These are phyloP conservation scores for Alternaria gaisen DNA, from an alignment of 2,329 filamentous ascomycete genomes.

Conservation along the genomic window DNA sequence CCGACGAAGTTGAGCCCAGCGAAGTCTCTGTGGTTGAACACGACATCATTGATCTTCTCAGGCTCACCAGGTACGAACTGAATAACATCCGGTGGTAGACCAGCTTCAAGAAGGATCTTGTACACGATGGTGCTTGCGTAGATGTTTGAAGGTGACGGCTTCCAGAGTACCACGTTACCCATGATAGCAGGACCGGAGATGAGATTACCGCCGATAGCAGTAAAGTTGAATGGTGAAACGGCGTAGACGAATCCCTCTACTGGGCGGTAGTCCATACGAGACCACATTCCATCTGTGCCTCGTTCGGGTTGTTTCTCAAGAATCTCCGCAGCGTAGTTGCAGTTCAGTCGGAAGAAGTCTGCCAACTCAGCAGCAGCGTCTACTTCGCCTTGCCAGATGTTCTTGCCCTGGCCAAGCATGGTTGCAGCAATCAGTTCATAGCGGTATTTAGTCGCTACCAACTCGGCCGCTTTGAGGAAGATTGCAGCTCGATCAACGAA, in stretches of 20 bases:
- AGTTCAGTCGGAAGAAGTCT: conserved; percentile 91
- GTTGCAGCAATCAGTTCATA: conserved; percentile 95
- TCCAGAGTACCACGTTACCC: conserved; percentile 95
- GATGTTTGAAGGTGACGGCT: conserved; percentile 85
- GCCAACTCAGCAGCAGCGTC: conserved; percentile 89
- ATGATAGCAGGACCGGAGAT: conserved; percentile 82
- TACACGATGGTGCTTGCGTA: conserved; percentile 88
- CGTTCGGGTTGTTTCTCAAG: conserved; percentile 85
- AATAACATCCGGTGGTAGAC: conserved; percentile 84
- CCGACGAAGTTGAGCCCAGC: conserved; percentile 93
- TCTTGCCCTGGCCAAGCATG: conserved; percentile 96
- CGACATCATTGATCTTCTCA: conserved; percentile 78
- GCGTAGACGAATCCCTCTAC: conserved; percentile 95
- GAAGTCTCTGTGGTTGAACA: conserved; percentile 79
- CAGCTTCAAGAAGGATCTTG: conserved; percentile 89
- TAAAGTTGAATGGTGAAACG: conserved; percentile 95
- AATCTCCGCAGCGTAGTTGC: conserved; percentile 88
- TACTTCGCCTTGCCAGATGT: conserved; percentile 97
- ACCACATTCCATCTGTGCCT: conserved; percentile 84
- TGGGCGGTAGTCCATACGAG: conserved; percentile 82
- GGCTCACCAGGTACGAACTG: conserved; percentile 92
- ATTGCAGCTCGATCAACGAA: conserved; percentile 90
- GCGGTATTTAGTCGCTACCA: conserved; percentile 88
- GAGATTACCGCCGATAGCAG: conserved; percentile 88
- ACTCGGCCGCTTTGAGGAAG: conserved; percentile 92